Base-by-base conservation (phyloP, 805 yeast genomes). In the Lachancea waltii region DNA sequence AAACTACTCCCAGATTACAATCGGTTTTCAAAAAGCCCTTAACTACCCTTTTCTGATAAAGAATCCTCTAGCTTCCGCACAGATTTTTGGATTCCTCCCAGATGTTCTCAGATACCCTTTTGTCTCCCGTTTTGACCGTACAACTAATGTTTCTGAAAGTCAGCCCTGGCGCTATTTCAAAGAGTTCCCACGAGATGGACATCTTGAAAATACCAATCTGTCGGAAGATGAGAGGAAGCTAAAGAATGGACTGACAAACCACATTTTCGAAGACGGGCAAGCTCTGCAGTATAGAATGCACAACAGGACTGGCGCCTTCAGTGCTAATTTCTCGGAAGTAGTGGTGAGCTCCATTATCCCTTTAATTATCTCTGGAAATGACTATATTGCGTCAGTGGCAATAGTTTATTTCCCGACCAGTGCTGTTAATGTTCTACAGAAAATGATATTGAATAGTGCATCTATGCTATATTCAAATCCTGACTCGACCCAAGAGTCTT, bases 31-130 rank as follows among this genome's bases (percentile, higher is more conserved):
- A 50, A 63, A 75, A 41, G 72, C 79, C 3, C 74, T 86, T 60
- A 86, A 85, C 60, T 89, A 86, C 59, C 85, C 85, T 51, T 86
- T 85, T 48, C 83, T 89, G 47, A 90, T 73, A 48, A 83, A 67
- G 49, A 78, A 87, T 54, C 84, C 94, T 43, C 84, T 69, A 56
- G 85, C 97, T 47, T 84, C 95, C 47, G 81, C 75, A 26, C 90
- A 80, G 26, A 70, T 65, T 20, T 61, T 54, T 49, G 77, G 68
- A 56, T 85, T 79, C 58, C 69, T 89, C 49, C 95, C 96, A 10
- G 58, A 60, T 23, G 82, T 82, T 11, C 65, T 89, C 40, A 62
- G 68, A 1, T 74, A 64, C 54, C 86, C 95, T 39, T 79, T 84
- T 50, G 54, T 63, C 9, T 51, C 56, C 13, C 27, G 24, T n/a